phyloP scores from a whole-genome alignment of 2,329 filamentous ascomycete species.

The Epichloe gansuensis region DNA sequence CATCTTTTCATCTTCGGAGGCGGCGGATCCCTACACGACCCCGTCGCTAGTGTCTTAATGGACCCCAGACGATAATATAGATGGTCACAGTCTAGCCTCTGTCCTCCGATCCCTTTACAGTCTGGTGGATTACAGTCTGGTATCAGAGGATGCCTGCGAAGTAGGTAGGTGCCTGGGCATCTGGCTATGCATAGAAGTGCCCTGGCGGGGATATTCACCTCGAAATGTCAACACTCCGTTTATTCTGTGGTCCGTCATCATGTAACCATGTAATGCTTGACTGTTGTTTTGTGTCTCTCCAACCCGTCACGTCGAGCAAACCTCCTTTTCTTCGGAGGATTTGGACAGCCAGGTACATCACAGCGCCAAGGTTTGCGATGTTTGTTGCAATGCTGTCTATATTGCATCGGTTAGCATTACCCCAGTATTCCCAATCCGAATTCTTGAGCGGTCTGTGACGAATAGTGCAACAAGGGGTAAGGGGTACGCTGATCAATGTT shows the following conservation, averaged over 20 bases:
- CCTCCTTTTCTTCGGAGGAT: constrained; percentile 27
- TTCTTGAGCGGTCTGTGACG: not conserved
- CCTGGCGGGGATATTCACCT: too few species aligned
- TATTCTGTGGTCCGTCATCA: constrained; percentile 8
- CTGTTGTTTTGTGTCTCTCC: constrained; percentile 28
- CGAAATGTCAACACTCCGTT: not conserved
- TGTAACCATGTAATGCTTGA: constrained; percentile 23
- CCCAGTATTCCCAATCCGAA: not conserved
- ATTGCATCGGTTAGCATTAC: constrained; percentile 2
- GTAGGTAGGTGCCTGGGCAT: too few species aligned
- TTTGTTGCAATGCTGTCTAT: constrained; percentile 31
- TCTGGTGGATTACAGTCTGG: too few species aligned
- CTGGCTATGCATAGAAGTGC: too few species aligned
- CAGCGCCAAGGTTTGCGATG: constrained; percentile 31
- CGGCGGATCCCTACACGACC: too few species aligned
- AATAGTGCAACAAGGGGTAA: not conserved
- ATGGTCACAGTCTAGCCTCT: too few species aligned
- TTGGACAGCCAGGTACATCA: constrained; percentile 26
- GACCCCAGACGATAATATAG: too few species aligned
- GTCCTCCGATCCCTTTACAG: too few species aligned
- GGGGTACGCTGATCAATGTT: not conserved
- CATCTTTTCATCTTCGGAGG: too few species aligned
- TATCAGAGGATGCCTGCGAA: too few species aligned
- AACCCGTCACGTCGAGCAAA: constrained; percentile 30
- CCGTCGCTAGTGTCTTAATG: too few species aligned